phyloP scores from a whole-genome alignment of 2,329 filamentous ascomycete species.

The Fusarium decemcellulare region DNA sequence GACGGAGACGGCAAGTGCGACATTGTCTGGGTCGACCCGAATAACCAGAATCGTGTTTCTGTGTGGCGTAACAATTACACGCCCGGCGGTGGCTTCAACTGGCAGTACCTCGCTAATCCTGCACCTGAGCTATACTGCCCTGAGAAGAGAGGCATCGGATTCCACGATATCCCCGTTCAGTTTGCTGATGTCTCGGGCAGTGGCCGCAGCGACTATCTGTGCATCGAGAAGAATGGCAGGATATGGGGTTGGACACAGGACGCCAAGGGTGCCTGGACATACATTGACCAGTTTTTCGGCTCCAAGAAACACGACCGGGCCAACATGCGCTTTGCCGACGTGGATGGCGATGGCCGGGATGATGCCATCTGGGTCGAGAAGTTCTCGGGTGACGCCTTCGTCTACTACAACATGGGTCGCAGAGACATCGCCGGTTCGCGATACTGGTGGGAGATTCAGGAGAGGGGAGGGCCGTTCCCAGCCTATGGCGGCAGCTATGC shows the following conservation, averaged over 20 bases:
- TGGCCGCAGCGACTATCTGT: slow-evolving; percentile 49
- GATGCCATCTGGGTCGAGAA: slow-evolving; percentile 54
- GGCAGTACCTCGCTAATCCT: slow-evolving; percentile 6
- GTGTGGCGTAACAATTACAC: slow-evolving; percentile 8
- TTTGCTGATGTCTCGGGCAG: slow-evolving; percentile 51
- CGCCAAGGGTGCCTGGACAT: slow-evolving; percentile 25
- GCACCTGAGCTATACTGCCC: slow-evolving; percentile 27
- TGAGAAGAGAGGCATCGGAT: slow-evolving; percentile 34
- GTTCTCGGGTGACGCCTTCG: slow-evolving; percentile 46
- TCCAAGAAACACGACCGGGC: slow-evolving; percentile 48
- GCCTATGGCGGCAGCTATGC: not conserved
- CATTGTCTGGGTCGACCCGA: slow-evolving; percentile 48
- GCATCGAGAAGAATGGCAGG: slow-evolving; percentile 47
- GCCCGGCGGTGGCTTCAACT: not conserved
- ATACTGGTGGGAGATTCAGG: slow-evolving; percentile 11
- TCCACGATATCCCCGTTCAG: slow-evolving; percentile 46
- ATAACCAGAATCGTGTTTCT: not conserved
- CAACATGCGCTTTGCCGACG: slow-evolving; percentile 53
- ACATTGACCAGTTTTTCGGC: slow-evolving; percentile 18
- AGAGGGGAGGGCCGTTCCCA: slow-evolving; percentile 17
- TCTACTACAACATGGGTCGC: slow-evolving; percentile 17
- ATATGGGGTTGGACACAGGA: slow-evolving; percentile 43
- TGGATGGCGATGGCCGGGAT: slow-evolving; percentile 52
- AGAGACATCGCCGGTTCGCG: not conserved
- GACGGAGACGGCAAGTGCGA: slow-evolving; percentile 55